phyloP scores from a whole-genome alignment of 1,284 basidiomycete species.

The Neonothopanus nambi region DNA sequence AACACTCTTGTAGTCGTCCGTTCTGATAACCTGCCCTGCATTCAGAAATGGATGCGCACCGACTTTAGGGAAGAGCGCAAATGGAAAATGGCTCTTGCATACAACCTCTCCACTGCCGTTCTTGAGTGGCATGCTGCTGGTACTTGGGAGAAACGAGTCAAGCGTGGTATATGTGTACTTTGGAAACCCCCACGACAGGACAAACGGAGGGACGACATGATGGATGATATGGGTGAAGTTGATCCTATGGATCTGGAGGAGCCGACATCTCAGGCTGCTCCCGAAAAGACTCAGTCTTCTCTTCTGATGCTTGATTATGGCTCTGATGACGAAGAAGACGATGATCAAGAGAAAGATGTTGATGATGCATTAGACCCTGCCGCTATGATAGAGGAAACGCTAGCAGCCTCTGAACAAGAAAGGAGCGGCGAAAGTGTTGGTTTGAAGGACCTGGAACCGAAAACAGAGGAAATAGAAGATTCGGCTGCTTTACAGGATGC shows the following conservation, averaged over 20 bases:
- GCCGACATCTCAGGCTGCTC: constrained; percentile 1
- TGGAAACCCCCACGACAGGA: constrained; percentile 53
- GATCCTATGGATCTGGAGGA: constrained; percentile 30
- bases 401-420: constrained; percentile 38
- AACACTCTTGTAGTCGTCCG: background rate
- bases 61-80: constrained; percentile 93
- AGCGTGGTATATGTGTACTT: constrained; percentile 67
- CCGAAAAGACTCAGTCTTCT: constrained; percentile 22
- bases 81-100: constrained; percentile 91
- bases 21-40: constrained; percentile 9
- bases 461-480: constrained; percentile 67
- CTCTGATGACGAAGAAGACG: constrained; percentile 65
- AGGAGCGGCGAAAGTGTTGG: constrained; percentile 25
- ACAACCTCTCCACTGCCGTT: constrained; percentile 82
- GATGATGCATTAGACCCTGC: constrained; percentile 59
- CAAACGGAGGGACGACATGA: constrained; percentile 21
- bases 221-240: constrained; percentile 21
- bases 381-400: constrained; percentile 49
- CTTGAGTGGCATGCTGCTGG: constrained; percentile 86
- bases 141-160: constrained; percentile 62
- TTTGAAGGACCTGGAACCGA: constrained; percentile 45
- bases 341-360: constrained; percentile 55
- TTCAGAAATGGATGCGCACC: constrained; percentile 92
- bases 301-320: constrained; percentile 47
- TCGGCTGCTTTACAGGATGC: constrained; percentile 42